A percentile compares a stretch with the other conserved stretches of the same genome.
Conservation (phyloP, 768 basidiomycete genomes). For the Rhodotorula graminis region DNA sequence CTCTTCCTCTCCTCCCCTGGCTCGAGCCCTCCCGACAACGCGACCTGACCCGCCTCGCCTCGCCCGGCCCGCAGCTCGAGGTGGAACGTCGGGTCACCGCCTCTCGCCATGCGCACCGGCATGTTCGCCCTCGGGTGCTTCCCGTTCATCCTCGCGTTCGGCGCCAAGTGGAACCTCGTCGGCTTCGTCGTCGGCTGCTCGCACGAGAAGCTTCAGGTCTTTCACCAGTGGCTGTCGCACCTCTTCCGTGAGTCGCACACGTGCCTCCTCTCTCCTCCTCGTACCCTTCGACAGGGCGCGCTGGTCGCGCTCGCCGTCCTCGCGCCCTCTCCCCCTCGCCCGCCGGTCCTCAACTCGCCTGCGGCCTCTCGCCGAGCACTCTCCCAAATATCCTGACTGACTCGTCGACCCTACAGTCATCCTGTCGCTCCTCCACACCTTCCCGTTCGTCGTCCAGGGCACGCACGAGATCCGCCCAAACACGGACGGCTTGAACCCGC, state of each 20-base stretch:
- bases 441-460: constrained; percentile 40
- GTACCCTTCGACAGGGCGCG: too few relatives aligned
- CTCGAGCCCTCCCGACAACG: too few relatives aligned
- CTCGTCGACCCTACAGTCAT: constrained; percentile 16
- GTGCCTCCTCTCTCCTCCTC: neutral
- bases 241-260: constrained; percentile 31
- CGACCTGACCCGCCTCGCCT: neutral
- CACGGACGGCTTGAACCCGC: constrained; percentile 32
- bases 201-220: constrained; percentile 44
- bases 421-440: constrained; percentile 38
- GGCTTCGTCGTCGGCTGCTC: constrained; percentile 43
- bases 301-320: too few relatives aligned
- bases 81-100: constrained; percentile 42
- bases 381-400: too few relatives aligned
- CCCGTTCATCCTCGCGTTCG: constrained; percentile 43
- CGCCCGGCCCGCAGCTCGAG: constrained; percentile 32
- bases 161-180: constrained; percentile 42
- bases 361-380: too few relatives aligned
- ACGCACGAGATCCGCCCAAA: constrained; percentile 36
- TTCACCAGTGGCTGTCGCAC: constrained; percentile 40
- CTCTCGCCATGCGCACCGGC: constrained; percentile 41
- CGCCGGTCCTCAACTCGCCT: too few relatives aligned
- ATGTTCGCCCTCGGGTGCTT: constrained; percentile 40
- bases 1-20: neutral
- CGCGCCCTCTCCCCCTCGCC: too few relatives aligned